phyloP scores from a whole-genome alignment of 2,329 filamentous ascomycete genomes.

The Botryosphaeria dothidea region DNA sequence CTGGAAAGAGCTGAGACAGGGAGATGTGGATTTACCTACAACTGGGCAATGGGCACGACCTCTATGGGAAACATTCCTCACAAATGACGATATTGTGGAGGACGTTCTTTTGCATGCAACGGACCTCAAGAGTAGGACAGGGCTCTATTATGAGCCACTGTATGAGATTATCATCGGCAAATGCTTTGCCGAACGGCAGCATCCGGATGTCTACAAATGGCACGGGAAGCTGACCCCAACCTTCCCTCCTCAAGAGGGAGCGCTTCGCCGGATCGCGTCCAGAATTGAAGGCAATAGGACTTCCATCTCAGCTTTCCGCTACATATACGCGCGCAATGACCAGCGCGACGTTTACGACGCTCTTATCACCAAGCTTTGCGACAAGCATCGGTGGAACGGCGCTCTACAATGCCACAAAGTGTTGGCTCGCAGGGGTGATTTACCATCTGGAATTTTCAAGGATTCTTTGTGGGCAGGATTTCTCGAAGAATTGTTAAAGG shows the following conservation, averaged over 20 bases:
- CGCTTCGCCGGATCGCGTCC: slow-evolving; percentile 4
- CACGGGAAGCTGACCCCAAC: slow-evolving; percentile 1
- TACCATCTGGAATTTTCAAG: background rate
- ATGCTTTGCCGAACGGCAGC: slow-evolving; percentile 28
- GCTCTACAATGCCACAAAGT: slow-evolving; percentile 2
- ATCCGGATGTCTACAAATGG: slow-evolving; percentile 14
- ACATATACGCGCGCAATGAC: slow-evolving; percentile 40
- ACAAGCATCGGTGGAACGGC: background rate
- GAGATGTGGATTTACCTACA: slow-evolving; percentile 42
- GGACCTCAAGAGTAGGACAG: slow-evolving; percentile 41
- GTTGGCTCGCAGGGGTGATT: background rate
- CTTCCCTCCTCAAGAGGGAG: background rate
- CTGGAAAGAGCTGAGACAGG: slow-evolving; percentile 43
- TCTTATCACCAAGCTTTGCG: slow-evolving; percentile 24
- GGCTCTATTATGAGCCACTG: slow-evolving; percentile 36
- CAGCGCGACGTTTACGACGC: slow-evolving; percentile 45
- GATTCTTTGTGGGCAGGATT: background rate
- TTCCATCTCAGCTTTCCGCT: slow-evolving; percentile 31
- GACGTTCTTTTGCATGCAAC: slow-evolving; percentile 44
- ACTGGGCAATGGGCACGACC: slow-evolving; percentile 39
- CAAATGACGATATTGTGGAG: slow-evolving; percentile 35
- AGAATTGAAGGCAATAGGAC: background rate
- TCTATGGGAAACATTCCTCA: slow-evolving; percentile 50
- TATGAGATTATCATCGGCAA: slow-evolving; percentile 49
- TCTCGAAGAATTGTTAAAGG: background rate